phyloP scores from a whole-genome alignment of 129 eudicot genomes.

The Scalesia atractyloides region DNA sequence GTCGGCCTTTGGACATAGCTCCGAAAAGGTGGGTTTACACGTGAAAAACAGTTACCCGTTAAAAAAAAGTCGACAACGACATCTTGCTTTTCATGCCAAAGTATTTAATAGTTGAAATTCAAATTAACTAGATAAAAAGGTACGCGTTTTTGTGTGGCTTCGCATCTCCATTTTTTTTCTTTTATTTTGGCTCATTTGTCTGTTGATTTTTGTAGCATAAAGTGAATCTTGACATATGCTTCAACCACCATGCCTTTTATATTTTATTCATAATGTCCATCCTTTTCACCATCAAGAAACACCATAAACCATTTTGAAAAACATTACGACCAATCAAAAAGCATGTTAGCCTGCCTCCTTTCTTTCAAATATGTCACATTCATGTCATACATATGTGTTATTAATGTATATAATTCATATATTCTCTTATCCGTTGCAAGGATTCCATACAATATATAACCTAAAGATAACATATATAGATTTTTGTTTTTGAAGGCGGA shows the following conservation, averaged over 20 bases:
- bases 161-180: conserved; percentile 9
- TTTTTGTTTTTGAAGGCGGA: neutral
- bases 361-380: conserved; percentile 23
- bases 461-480: no score
- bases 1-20: no score
- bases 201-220: conserved; percentile 27
- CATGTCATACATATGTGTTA: conserved; percentile 11
- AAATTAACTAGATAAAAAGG: neutral
- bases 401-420: neutral
- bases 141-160: conserved; percentile 35
- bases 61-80: neutral
- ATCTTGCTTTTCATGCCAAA: neutral
- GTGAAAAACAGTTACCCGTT: no score
- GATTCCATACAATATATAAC: neutral
- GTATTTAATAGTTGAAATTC: neutral
- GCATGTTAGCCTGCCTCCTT: conserved; percentile 35
- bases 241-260: conserved; percentile 27
- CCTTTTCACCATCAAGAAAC: conserved; percentile 14
- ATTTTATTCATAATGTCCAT: neutral
- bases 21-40: no score
- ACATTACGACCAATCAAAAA: conserved; percentile 17
- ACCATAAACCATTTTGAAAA: neutral
- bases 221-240: conserved; percentile 36
- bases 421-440: neutral
- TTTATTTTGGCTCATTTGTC: conserved; percentile 25